Percentiles rank a stretch among this genome's conserved stretches.
These are phyloP conservation scores for Vanilla planifolia DNA, from an alignment of 106 monocot species.

Conservation along the genomic window DNA sequence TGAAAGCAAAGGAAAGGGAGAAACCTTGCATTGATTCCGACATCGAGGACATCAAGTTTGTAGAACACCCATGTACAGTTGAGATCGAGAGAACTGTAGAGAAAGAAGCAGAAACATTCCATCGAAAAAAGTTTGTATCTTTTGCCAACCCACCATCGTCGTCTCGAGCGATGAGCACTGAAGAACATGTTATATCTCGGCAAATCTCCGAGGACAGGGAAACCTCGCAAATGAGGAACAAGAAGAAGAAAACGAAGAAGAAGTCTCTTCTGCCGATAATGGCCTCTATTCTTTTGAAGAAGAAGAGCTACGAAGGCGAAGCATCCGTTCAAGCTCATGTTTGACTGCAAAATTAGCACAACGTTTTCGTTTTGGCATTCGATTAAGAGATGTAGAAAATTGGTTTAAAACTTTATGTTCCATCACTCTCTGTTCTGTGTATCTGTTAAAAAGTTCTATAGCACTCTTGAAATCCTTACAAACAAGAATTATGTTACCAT, in stretches of 20 bases:
- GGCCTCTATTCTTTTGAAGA: slow-evolving; percentile 33
- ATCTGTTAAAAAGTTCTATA: too few relatives aligned
- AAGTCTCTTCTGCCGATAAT: slow-evolving; percentile 36
- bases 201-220: slow-evolving; percentile 19
- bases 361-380: background rate
- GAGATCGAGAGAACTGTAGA: slow-evolving; percentile 4
- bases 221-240: background rate
- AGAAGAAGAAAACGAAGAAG: slow-evolving; percentile 37
- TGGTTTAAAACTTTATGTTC: too few relatives aligned
- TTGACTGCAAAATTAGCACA: background rate
- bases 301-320: slow-evolving; percentile 18
- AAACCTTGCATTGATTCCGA: slow-evolving; percentile 19
- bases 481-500: too few relatives aligned
- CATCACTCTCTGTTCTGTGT: too few relatives aligned
- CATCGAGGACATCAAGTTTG: slow-evolving; percentile 35
- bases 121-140: slow-evolving; percentile 44
- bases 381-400: too few relatives aligned
- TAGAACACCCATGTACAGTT: slow-evolving; percentile 17
- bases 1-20: slow-evolving; percentile 20
- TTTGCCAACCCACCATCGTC: slow-evolving; percentile 44
- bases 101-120: slow-evolving; percentile 3
- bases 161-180: slow-evolving; percentile 16
- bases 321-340: background rate
- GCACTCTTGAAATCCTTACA: too few relatives aligned
- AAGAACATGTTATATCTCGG: slow-evolving; percentile 15